Evolutionary conservation across 495 filamentous ascomycete species (phyloP), one percentile per base, ranked within the genome.

Genomic region (Penicillium psychrofluorescens): DNA sequence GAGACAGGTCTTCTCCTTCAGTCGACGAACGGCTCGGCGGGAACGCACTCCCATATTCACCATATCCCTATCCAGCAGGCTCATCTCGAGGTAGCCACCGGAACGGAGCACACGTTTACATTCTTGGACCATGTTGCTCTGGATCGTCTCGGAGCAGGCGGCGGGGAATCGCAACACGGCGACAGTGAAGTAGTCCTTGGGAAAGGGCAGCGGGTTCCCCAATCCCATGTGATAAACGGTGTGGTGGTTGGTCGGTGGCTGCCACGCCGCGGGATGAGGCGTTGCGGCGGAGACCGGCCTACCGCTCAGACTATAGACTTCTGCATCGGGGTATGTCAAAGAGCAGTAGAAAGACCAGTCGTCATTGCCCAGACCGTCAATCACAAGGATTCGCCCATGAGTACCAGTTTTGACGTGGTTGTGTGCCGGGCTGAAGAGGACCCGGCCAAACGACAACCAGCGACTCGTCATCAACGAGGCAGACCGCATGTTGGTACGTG

Each of bases 301-400:
- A 13, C 61, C 61, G 43, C 58, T 68, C 27, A 58, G 74, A 55
- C 88, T 94, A 72, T 95, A 95, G 45, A 98, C 83, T 13, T 82
- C 85, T 0, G 87, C 86, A 28, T 76, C 76, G 1, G 87, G 86
- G 51, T 98, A 97, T 2, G 90, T 94, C 58, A 95, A 76, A 11
- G 92, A 88, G 39, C 86, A 90, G 61, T 95, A 98, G 66, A 94
- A 97, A 4, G 90, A 95, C 94, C 94, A 99, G 61, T 99, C 94
- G 52, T 92, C 82, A 48, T 82, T 87, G 38, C 84, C 86, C 28
- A 98, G 78, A 9, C 94, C 94, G 62, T 99, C 92, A 34, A 99
- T 76, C 14, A 99, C 85, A 11, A 99, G 76, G 29, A 99, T 76
- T 14, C 77, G 64, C 29, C 80, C 75, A 28, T 79, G 67, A 8